Conservation (phyloP, 2,329 filamentous ascomycete species). For the Penicillium sp. region DNA sequence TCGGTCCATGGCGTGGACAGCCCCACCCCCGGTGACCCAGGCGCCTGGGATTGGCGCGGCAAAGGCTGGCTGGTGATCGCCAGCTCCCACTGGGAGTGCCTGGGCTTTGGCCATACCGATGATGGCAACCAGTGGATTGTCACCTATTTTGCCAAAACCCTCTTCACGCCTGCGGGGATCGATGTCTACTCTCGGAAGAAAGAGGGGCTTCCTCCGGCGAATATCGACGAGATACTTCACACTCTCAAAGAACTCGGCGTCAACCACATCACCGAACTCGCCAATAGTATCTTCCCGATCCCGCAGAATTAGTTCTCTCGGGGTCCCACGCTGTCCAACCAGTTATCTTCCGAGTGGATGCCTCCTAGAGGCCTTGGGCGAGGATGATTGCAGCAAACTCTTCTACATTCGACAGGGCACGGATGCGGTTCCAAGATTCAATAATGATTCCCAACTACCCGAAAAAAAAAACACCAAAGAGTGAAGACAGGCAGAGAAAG, state of each 20-base stretch:
- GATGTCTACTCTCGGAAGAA: conserved; percentile 67
- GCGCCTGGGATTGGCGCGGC: conserved; percentile 72
- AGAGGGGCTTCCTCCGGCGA: conserved; percentile 5
- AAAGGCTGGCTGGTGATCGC: conserved; percentile 71
- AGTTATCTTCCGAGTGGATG: no score
- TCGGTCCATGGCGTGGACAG: conserved; percentile 20
- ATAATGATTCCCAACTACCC: no score
- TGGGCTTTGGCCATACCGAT: conserved; percentile 19
- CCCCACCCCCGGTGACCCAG: conserved; percentile 22
- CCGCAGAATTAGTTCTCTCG: conserved; percentile 8
- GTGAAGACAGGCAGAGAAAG: no score
- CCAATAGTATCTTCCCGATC: conserved; percentile 12
- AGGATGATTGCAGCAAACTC: no score
- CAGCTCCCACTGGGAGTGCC: conserved; percentile 69
- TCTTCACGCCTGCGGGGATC: conserved; percentile 78
- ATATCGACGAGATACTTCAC: conserved; percentile 12
- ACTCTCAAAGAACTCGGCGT: conserved; percentile 10
- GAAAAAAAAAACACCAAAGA: no score
- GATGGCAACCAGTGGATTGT: conserved; percentile 64
- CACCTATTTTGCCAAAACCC: conserved; percentile 77
- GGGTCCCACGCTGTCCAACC: no score
- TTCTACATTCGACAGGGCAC: no score
- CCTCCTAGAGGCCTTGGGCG: no score
- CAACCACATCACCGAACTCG: conserved; percentile 11
- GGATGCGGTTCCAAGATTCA: no score